Evolutionary conservation across 2,329 filamentous ascomycete species (phyloP).

Genomic region (Arthrobotrys megalospora): DNA sequence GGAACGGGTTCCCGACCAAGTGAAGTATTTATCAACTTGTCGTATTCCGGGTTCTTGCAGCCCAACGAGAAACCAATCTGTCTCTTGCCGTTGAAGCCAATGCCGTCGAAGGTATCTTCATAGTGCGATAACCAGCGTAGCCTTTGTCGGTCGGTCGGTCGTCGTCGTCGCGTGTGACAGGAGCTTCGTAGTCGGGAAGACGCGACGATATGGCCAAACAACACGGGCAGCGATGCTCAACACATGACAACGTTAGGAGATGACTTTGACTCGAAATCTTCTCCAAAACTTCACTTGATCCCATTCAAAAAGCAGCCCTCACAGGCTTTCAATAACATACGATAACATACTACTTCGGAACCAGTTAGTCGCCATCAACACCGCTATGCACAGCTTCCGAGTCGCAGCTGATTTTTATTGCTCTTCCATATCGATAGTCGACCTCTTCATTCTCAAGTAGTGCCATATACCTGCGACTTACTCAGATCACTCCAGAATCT

Average conservation of each 20-base stretch:
- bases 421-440: constrained; percentile 55
- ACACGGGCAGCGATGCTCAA: constrained; percentile 2
- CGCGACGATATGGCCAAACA: constrained; percentile 45
- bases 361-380: constrained; percentile 48
- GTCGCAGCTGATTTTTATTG: constrained; percentile 54
- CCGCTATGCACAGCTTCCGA: constrained; percentile 58
- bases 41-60: neutral
- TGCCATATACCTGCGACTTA: neutral
- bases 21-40: constrained; percentile 23
- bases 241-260: constrained; percentile 30
- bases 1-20: neutral
- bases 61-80: neutral
- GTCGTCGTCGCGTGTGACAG: constrained; percentile 1
- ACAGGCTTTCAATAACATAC: constrained; percentile 4
- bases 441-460: constrained; percentile 54
- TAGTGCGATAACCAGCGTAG: constrained; percentile 9
- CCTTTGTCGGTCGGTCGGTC: constrained; percentile 9
- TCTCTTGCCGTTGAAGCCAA: neutral
- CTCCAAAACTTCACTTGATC: neutral
- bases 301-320: constrained; percentile 1
- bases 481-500: neutral
- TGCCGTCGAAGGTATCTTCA: constrained; percentile 6
- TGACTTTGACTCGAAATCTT: constrained; percentile 15
- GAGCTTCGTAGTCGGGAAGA: constrained; percentile 28
- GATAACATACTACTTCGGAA: neutral